Evolutionary conservation across 75 land plant genomes (phyloP), one percentile per base, ranked within the genome.

Genomic region (Selaginella tamariscina): DNA sequence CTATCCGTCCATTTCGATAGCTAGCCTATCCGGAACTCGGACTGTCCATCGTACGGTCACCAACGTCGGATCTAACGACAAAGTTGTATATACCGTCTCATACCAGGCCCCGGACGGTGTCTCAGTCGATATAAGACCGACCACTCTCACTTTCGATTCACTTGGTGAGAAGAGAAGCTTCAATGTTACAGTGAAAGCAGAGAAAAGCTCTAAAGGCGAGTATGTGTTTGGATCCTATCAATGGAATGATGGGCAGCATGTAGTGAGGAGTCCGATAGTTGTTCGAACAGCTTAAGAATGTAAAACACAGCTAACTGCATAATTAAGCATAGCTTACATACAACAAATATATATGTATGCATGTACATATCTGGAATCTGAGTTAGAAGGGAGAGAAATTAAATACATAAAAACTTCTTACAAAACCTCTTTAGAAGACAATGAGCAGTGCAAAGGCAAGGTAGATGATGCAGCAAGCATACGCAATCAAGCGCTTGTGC

Each of bases 401-500:
- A n/a, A n/a, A n/a, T n/a, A n/a, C n/a, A n/a, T n/a, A n/a, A n/a
- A n/a, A n/a, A n/a, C n/a, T n/a, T n/a, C n/a, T n/a, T n/a, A n/a
- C n/a, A n/a, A n/a, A n/a, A 15, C 49, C 15, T 39, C 5, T 5
- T 85, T 76, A 95, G 65, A 95, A 95, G 64, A 95, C 70, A 32
- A 95, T 83, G 9, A 95, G 78, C 70, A 95, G 74, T 13, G 92
- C 78, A 56, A 95, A 89, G 22, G 94, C 71, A 32, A 75, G 69
- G 72, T 83, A 95, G 27, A 95, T 86, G 76, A 95, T 80, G 24
- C 79, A 80, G 66, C 92, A 87, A 22, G 96, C 81, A 70, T 90
- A 95, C 28, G 89, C 86, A 26, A 95, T 78, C 69, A 95, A 74
- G 0, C 83, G 77, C 1, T 82, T 77, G n/a, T 95, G 91, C 67